Percentiles rank a stretch among this genome's conserved stretches.
Conservation (phyloP, 192 early-diverging fungal genomes). For the Obelidium mucronatum region DNA sequence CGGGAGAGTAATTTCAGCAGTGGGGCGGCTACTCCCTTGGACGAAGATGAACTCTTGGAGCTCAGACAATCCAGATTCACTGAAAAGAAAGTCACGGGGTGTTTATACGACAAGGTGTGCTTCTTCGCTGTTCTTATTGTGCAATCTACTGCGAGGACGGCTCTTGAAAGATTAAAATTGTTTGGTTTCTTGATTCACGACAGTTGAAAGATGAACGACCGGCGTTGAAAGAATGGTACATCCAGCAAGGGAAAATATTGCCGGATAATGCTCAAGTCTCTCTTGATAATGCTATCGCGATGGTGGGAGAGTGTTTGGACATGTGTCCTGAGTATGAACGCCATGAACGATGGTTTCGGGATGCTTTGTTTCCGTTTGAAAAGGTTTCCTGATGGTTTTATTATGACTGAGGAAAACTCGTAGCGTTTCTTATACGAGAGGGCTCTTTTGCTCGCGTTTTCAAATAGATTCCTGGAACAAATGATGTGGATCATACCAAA, state of each 20-base stretch:
- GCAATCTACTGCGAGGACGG: too few relatives aligned
- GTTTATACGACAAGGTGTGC: not conserved
- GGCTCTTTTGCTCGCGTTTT: too few relatives aligned
- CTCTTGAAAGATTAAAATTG: too few relatives aligned
- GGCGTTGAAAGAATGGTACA: constrained; percentile 68
- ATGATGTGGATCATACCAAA: constrained; percentile 64
- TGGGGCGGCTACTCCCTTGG: too few relatives aligned
- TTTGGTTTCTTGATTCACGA: too few relatives aligned
- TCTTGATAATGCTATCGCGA: constrained; percentile 71
- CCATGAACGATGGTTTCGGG: constrained; percentile 81
- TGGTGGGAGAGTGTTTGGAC: constrained; percentile 81
- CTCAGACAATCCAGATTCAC: not conserved
- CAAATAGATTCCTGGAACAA: constrained; percentile 62
- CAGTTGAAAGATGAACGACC: constrained; percentile 72
- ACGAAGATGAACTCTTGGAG: not conserved
- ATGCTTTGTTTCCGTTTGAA: constrained; percentile 76
- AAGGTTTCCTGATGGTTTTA: too few relatives aligned
- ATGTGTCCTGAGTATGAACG: constrained; percentile 94
- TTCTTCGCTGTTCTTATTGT: too few relatives aligned
- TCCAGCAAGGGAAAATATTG: constrained; percentile 63
- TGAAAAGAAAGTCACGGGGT: not conserved
- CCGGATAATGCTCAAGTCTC: constrained; percentile 62
- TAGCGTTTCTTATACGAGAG: too few relatives aligned
- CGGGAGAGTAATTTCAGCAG: too few relatives aligned
- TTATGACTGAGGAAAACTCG: too few relatives aligned